Evolutionary conservation across 106 monocot genomes (phyloP).

Genomic region (Vanilla planifolia): DNA sequence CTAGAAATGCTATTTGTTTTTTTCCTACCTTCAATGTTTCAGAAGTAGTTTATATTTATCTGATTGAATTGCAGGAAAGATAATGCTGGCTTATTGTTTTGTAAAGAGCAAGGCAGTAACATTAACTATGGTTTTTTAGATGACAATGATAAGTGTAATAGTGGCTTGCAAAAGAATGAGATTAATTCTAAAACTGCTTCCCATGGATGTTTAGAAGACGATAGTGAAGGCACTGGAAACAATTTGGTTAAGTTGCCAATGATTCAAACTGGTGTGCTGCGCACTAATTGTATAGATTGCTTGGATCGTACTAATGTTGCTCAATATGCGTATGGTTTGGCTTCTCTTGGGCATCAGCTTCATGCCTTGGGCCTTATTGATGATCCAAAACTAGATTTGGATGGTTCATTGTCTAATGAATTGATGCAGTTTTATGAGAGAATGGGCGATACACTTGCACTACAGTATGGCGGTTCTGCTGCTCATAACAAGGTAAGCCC

Average conservation of each 20-base stretch:
- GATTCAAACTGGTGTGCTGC: conserved; percentile 8
- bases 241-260: background rate
- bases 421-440: conserved; percentile 87
- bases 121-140: background rate
- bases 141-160: background rate
- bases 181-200: background rate
- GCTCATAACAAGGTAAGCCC: conserved; percentile 99
- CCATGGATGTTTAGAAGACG: background rate
- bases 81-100: background rate
- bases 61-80: too few relatives aligned
- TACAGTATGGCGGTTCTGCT: conserved; percentile 97
- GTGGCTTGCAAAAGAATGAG: background rate
- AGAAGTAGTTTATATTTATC: too few relatives aligned
- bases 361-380: conserved; percentile 52
- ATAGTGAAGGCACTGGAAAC: conserved; percentile 2
- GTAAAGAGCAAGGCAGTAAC: background rate
- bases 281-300: conserved; percentile 99
- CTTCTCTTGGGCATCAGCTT: conserved; percentile 87
- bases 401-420: conserved; percentile 57
- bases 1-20: too few relatives aligned
- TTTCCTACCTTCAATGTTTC: too few relatives aligned
- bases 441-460: conserved; percentile 97
- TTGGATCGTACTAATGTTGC: conserved; percentile 99
- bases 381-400: conserved; percentile 50
- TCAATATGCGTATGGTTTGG: conserved; percentile 92